Conservation (phyloP, 352 stramenopile genomes). For the Phytophthora sojae region DNA sequence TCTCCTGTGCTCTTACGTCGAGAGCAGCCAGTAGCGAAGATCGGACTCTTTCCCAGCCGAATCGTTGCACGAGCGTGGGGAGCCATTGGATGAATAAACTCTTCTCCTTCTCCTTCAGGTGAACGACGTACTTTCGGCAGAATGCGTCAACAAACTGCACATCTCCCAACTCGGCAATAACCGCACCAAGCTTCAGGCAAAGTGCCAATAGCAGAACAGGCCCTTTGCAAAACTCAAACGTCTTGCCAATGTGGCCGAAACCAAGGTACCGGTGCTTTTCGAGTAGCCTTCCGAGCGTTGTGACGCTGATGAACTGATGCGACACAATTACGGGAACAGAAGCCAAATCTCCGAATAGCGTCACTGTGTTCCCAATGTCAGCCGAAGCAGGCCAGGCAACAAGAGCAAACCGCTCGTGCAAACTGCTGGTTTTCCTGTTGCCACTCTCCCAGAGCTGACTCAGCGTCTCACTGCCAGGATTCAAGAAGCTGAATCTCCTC, state of each 20-base stretch:
- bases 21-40: neutral
- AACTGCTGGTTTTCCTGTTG: neutral
- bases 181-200: conserved; percentile 13
- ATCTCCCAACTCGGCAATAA: conserved; percentile 1
- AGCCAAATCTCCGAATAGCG: conserved; percentile 12
- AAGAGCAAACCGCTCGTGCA: conserved; percentile 9
- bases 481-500: conserved; percentile 7
- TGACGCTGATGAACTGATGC: neutral
- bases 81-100: conserved; percentile 5
- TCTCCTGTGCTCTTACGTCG: conserved; percentile 1
- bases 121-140: conserved; percentile 8
- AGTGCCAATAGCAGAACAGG: neutral
- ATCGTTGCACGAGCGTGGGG: neutral
- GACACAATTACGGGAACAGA: conserved; percentile 1
- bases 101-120: conserved; percentile 10
- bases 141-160: neutral
- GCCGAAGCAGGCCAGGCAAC: conserved; percentile 11
- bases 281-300: conserved; percentile 8
- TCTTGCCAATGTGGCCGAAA: neutral
- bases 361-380: conserved; percentile 11
- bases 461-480: conserved; percentile 10
- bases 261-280: neutral
- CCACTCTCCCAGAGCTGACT: conserved; percentile 3
- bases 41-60: conserved; percentile 5
- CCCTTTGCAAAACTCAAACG: neutral